Conservation (phyloP, 768 basidiomycete genomes). For the Gautieria morchelliformis region DNA sequence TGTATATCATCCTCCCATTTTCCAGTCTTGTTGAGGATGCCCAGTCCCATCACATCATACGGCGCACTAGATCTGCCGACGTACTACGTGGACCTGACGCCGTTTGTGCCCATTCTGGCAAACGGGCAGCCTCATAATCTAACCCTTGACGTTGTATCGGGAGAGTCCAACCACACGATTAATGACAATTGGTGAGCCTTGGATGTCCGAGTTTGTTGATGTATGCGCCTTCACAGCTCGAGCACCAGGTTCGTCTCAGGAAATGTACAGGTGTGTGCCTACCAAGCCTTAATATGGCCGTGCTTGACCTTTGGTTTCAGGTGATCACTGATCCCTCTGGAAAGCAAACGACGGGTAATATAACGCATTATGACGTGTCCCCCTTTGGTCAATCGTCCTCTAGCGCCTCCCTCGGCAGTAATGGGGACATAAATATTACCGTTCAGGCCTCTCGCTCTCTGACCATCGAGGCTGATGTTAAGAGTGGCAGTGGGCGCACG, state of each 20-base stretch:
- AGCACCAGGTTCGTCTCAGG: conserved; percentile 46
- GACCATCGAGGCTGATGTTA: conserved; percentile 50
- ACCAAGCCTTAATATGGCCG: not conserved
- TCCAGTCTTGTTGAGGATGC: not conserved
- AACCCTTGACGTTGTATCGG: conserved; percentile 64
- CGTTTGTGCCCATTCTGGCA: conserved; percentile 60
- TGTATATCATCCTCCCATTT: conserved; percentile 1
- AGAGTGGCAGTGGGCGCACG: conserved; percentile 48
- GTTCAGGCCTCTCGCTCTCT: conserved; percentile 51
- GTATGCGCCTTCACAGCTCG: not conserved
- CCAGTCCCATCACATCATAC: conserved; percentile 64
- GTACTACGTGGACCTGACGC: conserved; percentile 69
- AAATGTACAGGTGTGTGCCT: conserved; percentile 35
- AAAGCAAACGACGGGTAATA: conserved; percentile 57
- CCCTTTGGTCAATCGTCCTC: conserved; percentile 46
- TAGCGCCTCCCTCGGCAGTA: conserved; percentile 30
- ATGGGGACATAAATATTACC: conserved; percentile 47
- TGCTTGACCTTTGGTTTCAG: conserved; percentile 1
- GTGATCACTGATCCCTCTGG: conserved; percentile 56
- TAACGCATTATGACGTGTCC: conserved; percentile 46
- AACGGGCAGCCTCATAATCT: conserved; percentile 64
- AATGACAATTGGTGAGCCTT: conserved; percentile 52
- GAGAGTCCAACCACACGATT: conserved; percentile 54
- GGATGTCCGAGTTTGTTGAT: not conserved
- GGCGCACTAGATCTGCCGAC: conserved; percentile 71